phyloP scores from a whole-genome alignment of 2,329 filamentous ascomycete genomes.

The Domatiomyces catenatus region DNA sequence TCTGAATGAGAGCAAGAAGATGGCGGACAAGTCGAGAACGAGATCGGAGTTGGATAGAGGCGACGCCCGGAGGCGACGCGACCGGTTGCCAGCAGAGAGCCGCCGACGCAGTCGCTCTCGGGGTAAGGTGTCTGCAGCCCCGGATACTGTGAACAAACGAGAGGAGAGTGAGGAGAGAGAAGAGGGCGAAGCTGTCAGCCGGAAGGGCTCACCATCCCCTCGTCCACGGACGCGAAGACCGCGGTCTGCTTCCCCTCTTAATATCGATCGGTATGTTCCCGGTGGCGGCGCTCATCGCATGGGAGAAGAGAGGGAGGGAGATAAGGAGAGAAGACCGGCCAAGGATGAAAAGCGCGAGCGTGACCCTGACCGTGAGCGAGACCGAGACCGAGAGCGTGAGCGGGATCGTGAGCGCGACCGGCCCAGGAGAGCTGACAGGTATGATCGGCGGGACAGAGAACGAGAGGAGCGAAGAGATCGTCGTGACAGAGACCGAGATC shows the following conservation, averaged over 20 bases:
- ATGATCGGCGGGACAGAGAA: conserved; percentile 1
- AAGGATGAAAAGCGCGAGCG: conserved; percentile 8
- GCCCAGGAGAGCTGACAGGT: neutral
- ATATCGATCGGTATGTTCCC: conserved; percentile 33
- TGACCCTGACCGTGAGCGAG: conserved; percentile 9
- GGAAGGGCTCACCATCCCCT: conserved; percentile 9
- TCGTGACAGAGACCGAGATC: conserved; percentile 11
- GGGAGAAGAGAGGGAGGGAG: conserved; percentile 17
- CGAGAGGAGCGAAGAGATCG: neutral
- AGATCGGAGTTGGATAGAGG: conserved; percentile 33
- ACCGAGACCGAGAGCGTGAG: conserved; percentile 13
- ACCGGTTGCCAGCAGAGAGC: conserved; percentile 13
- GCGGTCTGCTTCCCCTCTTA: conserved; percentile 17
- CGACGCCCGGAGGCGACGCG: conserved; percentile 17
- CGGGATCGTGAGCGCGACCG: neutral
- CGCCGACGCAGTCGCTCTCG: conserved; percentile 14
- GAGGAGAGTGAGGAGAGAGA: conserved; percentile 10
- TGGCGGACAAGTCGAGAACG: conserved; percentile 36
- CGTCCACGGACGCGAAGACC: conserved; percentile 17
- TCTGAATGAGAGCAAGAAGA: conserved; percentile 39
- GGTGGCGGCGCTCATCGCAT: conserved; percentile 19
- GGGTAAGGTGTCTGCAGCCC: conserved; percentile 6
- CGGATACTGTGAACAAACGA: conserved; percentile 3
- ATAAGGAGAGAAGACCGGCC: conserved; percentile 15
- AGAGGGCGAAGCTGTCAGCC: conserved; percentile 15